These are phyloP conservation scores for Populus trichocarpa DNA, from an alignment of 441 rosid genomes.

Conservation along the genomic window DNA sequence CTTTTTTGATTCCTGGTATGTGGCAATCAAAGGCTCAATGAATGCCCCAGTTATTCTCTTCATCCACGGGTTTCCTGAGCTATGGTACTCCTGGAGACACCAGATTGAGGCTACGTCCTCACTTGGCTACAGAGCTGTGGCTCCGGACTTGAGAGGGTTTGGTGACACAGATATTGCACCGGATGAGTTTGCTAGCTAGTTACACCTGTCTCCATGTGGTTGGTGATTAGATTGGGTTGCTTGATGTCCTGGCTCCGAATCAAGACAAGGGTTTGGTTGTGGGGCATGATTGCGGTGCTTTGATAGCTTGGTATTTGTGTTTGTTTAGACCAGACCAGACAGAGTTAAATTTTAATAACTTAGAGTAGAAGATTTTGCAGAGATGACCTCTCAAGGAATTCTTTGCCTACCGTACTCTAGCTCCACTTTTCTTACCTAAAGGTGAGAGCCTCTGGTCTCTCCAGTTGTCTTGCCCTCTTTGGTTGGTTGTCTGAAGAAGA, in stretches of 20 bases:
- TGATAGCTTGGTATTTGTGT: slow-evolving; percentile 51
- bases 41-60: slow-evolving; percentile 29
- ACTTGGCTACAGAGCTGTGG: slow-evolving; percentile 46
- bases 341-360: slow-evolving; percentile 65
- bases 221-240: background rate
- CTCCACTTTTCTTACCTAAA: slow-evolving; percentile 37
- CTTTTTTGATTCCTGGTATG: slow-evolving; percentile 17
- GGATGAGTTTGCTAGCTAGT: slow-evolving; percentile 31
- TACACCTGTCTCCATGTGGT: background rate
- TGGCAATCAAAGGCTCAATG: background rate
- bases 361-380: slow-evolving; percentile 54
- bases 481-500: slow-evolving; percentile 58
- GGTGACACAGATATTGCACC: slow-evolving; percentile 47
- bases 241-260: background rate
- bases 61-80: slow-evolving; percentile 72
- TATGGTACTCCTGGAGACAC: slow-evolving; percentile 80
- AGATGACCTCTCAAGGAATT: slow-evolving; percentile 22
- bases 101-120: slow-evolving; percentile 46
- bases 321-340: slow-evolving; percentile 55
- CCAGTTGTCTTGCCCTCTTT: slow-evolving; percentile 30
- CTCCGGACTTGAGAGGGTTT: slow-evolving; percentile 63
- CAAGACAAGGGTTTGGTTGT: slow-evolving; percentile 35
- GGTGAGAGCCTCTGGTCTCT: slow-evolving; percentile 19
- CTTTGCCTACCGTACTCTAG: slow-evolving; percentile 26
- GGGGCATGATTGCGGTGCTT: slow-evolving; percentile 61